Evolutionary conservation across 75 land plant species (phyloP).

Genomic region (Pinus albicaulis): DNA sequence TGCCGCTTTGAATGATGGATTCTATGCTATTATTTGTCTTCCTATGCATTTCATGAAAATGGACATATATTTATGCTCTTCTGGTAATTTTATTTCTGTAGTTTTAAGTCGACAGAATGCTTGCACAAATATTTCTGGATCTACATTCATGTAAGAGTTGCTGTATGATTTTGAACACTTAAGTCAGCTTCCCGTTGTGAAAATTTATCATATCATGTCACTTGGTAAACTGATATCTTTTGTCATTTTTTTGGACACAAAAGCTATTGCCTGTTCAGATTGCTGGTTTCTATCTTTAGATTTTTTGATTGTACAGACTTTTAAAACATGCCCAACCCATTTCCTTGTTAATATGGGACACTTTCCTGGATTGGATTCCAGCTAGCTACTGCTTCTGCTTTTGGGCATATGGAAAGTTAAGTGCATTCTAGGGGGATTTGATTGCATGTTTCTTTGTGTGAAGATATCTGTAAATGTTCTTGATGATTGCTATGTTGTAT

Average conservation of each 20-base stretch:
- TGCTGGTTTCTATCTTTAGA: too few species aligned
- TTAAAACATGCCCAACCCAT: neutral
- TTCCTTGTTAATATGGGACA: neutral
- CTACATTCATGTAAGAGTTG: neutral
- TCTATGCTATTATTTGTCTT: neutral
- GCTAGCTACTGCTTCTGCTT: neutral
- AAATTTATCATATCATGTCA: too few species aligned
- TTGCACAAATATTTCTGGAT: neutral
- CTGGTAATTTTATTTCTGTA: neutral
- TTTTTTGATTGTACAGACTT: neutral
- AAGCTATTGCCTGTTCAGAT: too few species aligned
- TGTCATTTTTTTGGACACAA: too few species aligned
- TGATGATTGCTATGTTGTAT: neutral
- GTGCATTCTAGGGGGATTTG: neutral
- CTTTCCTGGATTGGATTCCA: neutral
- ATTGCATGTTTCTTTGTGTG: neutral
- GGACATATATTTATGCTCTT: neutral
- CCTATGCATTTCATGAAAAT: neutral
- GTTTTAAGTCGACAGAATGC: neutral
- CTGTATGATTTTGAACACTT: slow-evolving; percentile 3
- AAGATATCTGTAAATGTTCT: neutral
- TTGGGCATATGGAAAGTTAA: neutral
- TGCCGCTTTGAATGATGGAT: neutral
- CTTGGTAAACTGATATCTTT: too few species aligned
- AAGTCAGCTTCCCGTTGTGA: too few species aligned